Base-by-base conservation (phyloP, 441 rosid species). In the Gossypium gossypioides region DNA sequence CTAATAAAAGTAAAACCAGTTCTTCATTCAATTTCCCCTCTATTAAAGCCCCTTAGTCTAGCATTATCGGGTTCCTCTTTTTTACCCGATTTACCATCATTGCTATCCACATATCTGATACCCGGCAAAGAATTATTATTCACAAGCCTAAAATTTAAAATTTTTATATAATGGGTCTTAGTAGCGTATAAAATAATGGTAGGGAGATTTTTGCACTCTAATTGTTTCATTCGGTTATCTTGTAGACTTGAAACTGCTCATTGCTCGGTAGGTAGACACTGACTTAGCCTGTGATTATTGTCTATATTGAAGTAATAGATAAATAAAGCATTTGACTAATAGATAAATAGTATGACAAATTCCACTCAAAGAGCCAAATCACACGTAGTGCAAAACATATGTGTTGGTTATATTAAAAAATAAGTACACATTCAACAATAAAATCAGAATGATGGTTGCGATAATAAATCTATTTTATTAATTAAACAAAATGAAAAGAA, bases 181-280 rank as follows among this genome's bases (percentile, higher is more conserved):
- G 9, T 6, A 6, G 44, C 32, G 3, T 1, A 60, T n/a, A 27
- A 60, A 59, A 29, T 15, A 60, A 60, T 18, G 65, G 65, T n/a
- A 24, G 4, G 62, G 21, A 60, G 65, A n/a, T 18, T 29, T 60
- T n/a, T 8, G 65, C 65, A 29, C 21, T 60, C 19, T 7, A 29
- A 32, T 12, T 29, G 44, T 60, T 60, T 60, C 7, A 32, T 61
- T 61, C 19, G n/a, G 25, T 62, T 34, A 18, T 34, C 25, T 61
- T 61, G 67, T 16, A 62, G 37, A 62, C 46, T 62, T 62, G 67
- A 62, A 34, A 61, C 67, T 27, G 44, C 2, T 29, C 22, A 60
- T 7, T 60, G 57, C 57, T 18, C 12, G 9, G 24, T 18, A 50
- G 55, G 55, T 15, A 52, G 57, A 52, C 21, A 52, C 12, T 2